Evolutionary conservation across 2,329 filamentous ascomycete genomes (phyloP).

Genomic region (Pseudogymnoascus sp.): DNA sequence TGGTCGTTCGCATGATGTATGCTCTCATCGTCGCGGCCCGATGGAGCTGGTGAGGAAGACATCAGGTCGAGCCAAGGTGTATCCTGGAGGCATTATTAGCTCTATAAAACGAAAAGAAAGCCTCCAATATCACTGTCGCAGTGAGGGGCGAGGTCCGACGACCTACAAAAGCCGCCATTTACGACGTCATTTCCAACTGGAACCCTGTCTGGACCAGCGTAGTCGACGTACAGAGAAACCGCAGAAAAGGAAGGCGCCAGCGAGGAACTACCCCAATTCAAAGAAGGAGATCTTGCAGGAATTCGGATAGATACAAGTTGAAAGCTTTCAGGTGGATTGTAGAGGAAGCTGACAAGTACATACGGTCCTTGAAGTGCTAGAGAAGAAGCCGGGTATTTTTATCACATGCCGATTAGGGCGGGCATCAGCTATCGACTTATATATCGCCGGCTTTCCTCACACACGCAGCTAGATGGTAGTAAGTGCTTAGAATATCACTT

Average conservation of each 20-base stretch:
- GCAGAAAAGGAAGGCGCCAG: not conserved
- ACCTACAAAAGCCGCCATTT: conserved; percentile 32
- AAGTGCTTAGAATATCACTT: not conserved
- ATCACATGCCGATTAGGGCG: conserved; percentile 8
- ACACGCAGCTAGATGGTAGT: not conserved
- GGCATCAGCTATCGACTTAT: not conserved
- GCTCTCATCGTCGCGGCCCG: conserved; percentile 24
- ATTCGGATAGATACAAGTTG: not conserved
- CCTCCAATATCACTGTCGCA: not conserved
- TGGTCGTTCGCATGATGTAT: conserved; percentile 28
- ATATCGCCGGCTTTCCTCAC: not conserved
- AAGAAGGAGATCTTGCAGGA: not conserved
- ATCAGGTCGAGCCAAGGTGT: conserved; percentile 31
- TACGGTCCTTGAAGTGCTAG: not conserved
- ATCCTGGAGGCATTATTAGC: conserved; percentile 24
- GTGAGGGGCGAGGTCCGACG: conserved; percentile 13
- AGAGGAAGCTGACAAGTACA: conserved; percentile 1
- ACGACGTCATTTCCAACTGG: conserved; percentile 27
- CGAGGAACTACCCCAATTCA: conserved; percentile 3
- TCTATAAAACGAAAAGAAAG: not conserved
- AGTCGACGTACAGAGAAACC: not conserved
- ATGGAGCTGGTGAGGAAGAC: conserved; percentile 27
- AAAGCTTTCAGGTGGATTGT: not conserved
- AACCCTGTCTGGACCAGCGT: conserved; percentile 5
- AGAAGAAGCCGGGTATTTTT: not conserved